Evolutionary conservation across 345 rosid genomes (phyloP), one percentile per base, ranked within the genome.

Genomic region (Mangifera indica): DNA sequence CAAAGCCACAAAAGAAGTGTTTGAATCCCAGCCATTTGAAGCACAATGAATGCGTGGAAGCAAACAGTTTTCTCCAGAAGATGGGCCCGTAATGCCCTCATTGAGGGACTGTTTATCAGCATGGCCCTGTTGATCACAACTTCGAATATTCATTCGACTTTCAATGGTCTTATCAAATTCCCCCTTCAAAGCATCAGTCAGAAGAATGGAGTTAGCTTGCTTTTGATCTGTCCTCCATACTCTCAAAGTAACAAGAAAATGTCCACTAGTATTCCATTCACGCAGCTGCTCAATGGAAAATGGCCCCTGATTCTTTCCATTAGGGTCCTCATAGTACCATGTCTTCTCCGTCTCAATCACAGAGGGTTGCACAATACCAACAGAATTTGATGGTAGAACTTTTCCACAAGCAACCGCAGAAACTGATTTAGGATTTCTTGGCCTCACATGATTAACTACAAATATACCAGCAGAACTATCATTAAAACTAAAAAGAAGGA

Each of bases 291-390:
- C 69, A 89, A 92, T 71, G 51, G 89, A 25, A 84, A 95, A 95
- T 48, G 99, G 98, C 54, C 99, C 99, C 72, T 89, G 99, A 78
- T 78, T 72, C 80, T 82, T 91, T 72, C 89, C 92, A 65, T 61
- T 69, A 59, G 97, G 96, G 71, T 95, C 99, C 83, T 82, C 87
- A 78, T 95, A 95, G 80, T 74, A 87, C 98, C 99, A 95, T 69
- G 86, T 67, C 68, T 82, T 89, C 55, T 81, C 77, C 1, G 74
- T 77, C 83, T 89, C 98, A 5, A 64, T 82, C 66, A 57, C 40
- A 34, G 40, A 71, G 44, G 86, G 74, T 59, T 76, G 85, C 76
- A 83, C 86, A 66, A 70, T 74, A 61, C 75, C 82, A 13, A 75
- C 73, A 77, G 86, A 63, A 69, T 75, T 81, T 59, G 78, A 74